Conservation (phyloP, 2,329 filamentous ascomycete species). For the Ambrosiella cleistominuta region DNA sequence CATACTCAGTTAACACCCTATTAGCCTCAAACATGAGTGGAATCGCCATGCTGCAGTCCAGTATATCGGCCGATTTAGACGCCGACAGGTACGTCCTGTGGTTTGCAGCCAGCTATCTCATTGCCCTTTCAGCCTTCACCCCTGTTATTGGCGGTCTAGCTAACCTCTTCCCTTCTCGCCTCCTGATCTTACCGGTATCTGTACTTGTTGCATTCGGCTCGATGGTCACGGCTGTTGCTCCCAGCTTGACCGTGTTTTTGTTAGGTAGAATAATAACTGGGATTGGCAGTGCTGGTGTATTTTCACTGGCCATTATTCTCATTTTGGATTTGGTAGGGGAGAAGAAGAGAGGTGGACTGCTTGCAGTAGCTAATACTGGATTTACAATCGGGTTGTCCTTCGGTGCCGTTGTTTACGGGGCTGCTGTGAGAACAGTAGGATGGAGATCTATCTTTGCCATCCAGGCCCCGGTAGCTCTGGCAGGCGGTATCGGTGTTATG, state of each 20-base stretch:
- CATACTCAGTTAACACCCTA: not conserved
- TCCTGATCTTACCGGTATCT: conserved; percentile 46
- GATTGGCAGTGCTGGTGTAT: conserved; percentile 50
- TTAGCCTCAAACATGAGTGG: conserved; percentile 55
- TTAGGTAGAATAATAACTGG: conserved; percentile 51
- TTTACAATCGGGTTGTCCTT: conserved; percentile 56
- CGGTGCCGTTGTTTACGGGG: conserved; percentile 53
- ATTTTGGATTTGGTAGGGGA: conserved; percentile 56
- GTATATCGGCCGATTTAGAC: conserved; percentile 57
- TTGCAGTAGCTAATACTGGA: conserved; percentile 56
- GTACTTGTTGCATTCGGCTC: conserved; percentile 42
- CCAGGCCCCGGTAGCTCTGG: conserved; percentile 46
- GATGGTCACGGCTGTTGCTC: conserved; percentile 44
- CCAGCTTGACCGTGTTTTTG: conserved; percentile 44
- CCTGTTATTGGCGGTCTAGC: conserved; percentile 56
- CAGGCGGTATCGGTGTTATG: conserved; percentile 44
- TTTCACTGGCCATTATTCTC: conserved; percentile 57
- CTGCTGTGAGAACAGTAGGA: conserved; percentile 30
- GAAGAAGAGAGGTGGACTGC: conserved; percentile 50
- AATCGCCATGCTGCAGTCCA: conserved; percentile 64
- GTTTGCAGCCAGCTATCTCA: conserved; percentile 65
- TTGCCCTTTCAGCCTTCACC: conserved; percentile 41
- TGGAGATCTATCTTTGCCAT: conserved; percentile 56
- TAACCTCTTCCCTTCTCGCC: conserved; percentile 53
- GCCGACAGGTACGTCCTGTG: conserved; percentile 58